Evolutionary conservation across 169 alveolate genomes (phyloP).

Genomic region (Cryptosporidium baileyi): DNA sequence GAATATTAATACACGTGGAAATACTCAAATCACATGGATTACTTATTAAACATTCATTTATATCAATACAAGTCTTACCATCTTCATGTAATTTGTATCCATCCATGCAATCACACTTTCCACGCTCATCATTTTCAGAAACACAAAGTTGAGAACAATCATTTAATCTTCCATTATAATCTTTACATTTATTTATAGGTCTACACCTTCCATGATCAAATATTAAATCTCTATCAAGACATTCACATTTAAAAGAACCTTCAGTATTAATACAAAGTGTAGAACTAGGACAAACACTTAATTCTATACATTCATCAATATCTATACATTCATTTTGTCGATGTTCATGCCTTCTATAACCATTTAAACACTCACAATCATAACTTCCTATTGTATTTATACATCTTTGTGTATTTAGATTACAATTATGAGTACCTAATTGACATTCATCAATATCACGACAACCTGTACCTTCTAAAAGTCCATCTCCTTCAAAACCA

Average conservation of each 20-base stretch:
- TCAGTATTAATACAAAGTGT: conserved; percentile 72
- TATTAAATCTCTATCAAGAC: conserved; percentile 69
- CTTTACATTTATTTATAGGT: conserved; percentile 73
- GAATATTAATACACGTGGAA: conserved; percentile 71
- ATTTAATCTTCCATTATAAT: conserved; percentile 72
- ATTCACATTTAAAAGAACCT: conserved; percentile 73
- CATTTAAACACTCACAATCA: conserved; percentile 72
- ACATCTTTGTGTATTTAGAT: conserved; percentile 67
- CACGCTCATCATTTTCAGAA: conserved; percentile 69
- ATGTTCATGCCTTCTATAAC: conserved; percentile 71
- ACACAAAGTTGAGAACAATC: conserved; percentile 73
- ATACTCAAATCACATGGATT: conserved; percentile 73
- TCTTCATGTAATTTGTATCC: conserved; percentile 70
- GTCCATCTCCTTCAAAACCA: conserved; percentile 75
- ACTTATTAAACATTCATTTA: conserved; percentile 72
- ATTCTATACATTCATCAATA: conserved; percentile 73
- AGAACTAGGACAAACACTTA: conserved; percentile 70
- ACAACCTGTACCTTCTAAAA: conserved; percentile 71
- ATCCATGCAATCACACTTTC: conserved; percentile 69
- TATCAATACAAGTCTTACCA: conserved; percentile 73
- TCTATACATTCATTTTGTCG: conserved; percentile 70
- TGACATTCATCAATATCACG: conserved; percentile 72
- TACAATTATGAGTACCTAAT: conserved; percentile 70
- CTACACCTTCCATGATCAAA: conserved; percentile 73
- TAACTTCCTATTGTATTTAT: conserved; percentile 71